A percentile compares a stretch with the other conserved stretches of the same genome.
Conservation (phyloP, 192 early-diverging fungal species). For the Coemansia sp. region DNA sequence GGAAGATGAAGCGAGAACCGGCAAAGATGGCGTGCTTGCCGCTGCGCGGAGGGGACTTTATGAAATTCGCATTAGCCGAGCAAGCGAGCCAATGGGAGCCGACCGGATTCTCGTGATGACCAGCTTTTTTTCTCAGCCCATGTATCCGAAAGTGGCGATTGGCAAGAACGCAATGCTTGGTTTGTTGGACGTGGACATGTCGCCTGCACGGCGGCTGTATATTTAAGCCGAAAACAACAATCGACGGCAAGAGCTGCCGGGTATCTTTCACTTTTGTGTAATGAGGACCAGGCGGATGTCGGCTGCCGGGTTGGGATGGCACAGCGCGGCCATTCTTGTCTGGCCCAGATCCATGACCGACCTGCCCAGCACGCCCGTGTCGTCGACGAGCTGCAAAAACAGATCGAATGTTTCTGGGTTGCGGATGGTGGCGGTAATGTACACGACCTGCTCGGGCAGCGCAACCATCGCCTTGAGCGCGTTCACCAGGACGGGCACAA, state of each 20-base stretch:
- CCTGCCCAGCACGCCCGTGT: constrained; percentile 35
- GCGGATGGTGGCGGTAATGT: constrained; percentile 34
- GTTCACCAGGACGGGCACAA: constrained; percentile 28
- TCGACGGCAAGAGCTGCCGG: too few relatives aligned
- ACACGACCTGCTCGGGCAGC: constrained; percentile 39
- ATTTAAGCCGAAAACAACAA: too few relatives aligned
- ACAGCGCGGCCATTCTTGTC: constrained; percentile 27
- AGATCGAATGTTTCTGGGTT: constrained; percentile 41
- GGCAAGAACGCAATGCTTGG: too few relatives aligned
- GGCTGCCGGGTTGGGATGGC: constrained; percentile 27
- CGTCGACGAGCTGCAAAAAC: constrained; percentile 32
- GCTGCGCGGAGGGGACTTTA: too few relatives aligned
- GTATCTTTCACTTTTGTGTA: constrained; percentile 43
- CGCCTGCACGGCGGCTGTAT: too few relatives aligned
- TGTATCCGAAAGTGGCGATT: too few relatives aligned
- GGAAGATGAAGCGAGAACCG: too few relatives aligned
- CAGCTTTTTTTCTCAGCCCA: too few relatives aligned
- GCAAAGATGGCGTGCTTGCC: not conserved
- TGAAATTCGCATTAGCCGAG: too few relatives aligned
- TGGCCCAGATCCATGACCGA: constrained; percentile 42
- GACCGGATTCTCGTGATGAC: not conserved
- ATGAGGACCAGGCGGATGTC: constrained; percentile 43
- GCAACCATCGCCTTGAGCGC: constrained; percentile 37
- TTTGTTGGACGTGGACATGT: too few relatives aligned
- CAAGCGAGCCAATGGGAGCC: not conserved